Evolutionary conservation across 75 land plant species (phyloP).

Genomic region (Picea glauca): DNA sequence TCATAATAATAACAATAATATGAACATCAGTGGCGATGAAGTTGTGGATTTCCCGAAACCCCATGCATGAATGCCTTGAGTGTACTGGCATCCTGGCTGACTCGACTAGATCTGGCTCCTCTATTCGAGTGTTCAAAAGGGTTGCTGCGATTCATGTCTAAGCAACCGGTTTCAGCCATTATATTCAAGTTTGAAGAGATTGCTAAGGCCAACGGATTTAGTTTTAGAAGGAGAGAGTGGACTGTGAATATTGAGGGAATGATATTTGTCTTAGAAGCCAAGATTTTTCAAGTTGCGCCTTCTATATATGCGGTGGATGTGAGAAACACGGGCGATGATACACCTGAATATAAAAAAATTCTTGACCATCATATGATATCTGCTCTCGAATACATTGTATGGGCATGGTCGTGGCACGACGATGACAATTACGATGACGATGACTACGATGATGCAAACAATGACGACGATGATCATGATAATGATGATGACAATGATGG

Average conservation of each 20-base stretch:
- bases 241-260: constrained; percentile 15
- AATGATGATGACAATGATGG: too few relatives aligned
- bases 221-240: constrained; percentile 17
- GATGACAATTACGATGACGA: too few relatives aligned
- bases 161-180: background rate
- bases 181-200: constrained; percentile 20
- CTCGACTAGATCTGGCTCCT: too few relatives aligned
- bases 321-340: constrained; percentile 27
- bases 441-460: too few relatives aligned
- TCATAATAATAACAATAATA: too few relatives aligned
- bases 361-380: constrained; percentile 16
- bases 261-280: constrained; percentile 17
- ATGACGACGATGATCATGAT: too few relatives aligned
- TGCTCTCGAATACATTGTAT: constrained; percentile 11
- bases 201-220: constrained; percentile 17
- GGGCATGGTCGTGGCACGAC: too few relatives aligned
- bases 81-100: too few relatives aligned
- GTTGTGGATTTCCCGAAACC: too few relatives aligned
- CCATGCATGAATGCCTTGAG: too few relatives aligned
- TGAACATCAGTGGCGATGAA: too few relatives aligned
- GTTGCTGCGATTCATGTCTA: too few relatives aligned
- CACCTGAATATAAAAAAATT: constrained; percentile 21
- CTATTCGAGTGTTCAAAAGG: constrained; percentile 9
- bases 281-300: constrained; percentile 32
- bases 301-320: constrained; percentile 29